These are phyloP conservation scores for Erodium texanum DNA, from an alignment of 441 rosid genomes.

Conservation along the genomic window DNA sequence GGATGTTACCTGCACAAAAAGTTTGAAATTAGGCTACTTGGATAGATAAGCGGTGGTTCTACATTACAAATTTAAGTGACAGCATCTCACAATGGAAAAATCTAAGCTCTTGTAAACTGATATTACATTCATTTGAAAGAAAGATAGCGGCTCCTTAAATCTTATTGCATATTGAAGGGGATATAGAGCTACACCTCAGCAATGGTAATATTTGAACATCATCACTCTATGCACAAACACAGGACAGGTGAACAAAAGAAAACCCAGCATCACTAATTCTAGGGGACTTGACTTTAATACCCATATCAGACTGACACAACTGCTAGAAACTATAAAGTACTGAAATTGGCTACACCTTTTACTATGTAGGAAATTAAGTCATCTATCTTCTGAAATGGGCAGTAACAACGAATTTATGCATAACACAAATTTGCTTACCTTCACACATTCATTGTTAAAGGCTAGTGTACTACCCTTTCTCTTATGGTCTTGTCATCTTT, in stretches of 20 bases:
- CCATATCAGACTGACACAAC: neutral
- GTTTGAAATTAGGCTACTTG: conserved; percentile 4
- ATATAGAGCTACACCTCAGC: neutral
- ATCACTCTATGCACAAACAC: neutral
- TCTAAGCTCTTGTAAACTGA: neutral
- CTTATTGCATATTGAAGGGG: neutral
- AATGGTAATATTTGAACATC: neutral
- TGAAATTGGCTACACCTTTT: neutral
- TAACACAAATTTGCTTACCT: neutral
- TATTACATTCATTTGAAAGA: neutral
- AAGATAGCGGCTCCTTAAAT: neutral
- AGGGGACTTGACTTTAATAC: neutral
- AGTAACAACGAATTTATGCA: neutral
- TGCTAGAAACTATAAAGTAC: neutral
- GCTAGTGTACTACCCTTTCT: neutral
- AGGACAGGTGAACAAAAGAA: neutral
- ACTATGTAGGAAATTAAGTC: neutral
- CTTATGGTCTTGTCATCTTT: neutral
- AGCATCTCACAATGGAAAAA: neutral
- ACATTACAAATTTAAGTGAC: neutral
- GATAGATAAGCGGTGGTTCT: neutral
- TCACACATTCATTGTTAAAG: neutral
- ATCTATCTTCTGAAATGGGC: neutral
- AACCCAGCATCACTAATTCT: neutral
- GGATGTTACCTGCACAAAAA: conserved; percentile 49